phyloP scores from a whole-genome alignment of 306 rosid genomes.

The Acacia acuminata region DNA sequence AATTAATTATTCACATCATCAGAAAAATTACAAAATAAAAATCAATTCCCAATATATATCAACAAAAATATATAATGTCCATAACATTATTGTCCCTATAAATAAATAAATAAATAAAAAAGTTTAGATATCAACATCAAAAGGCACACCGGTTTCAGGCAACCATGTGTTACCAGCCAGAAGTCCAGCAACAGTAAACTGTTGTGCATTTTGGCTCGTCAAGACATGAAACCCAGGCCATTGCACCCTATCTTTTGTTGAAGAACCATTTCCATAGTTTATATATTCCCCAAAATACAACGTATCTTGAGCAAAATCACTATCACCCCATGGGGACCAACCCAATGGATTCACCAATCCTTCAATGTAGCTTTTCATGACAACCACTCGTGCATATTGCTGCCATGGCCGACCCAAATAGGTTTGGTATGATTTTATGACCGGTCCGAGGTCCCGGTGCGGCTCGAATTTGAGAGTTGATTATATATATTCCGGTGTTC shows the following conservation, averaged over 20 bases:
- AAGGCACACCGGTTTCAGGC: slow-evolving; percentile 79
- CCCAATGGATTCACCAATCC: too few species aligned
- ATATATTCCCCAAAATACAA: slow-evolving; percentile 63
- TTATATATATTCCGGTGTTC: too few species aligned
- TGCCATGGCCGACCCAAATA: too few species aligned
- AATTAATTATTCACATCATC: background rate
- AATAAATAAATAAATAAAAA: too few species aligned
- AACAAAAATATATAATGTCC: background rate
- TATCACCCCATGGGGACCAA: too few species aligned
- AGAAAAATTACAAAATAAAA: background rate
- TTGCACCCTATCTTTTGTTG: slow-evolving; percentile 49
- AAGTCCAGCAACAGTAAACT: slow-evolving; percentile 53
- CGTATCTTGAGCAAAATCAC: slow-evolving; percentile 47
- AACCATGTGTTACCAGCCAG: slow-evolving; percentile 77
- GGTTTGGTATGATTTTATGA: too few species aligned
- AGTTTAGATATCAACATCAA: slow-evolving; percentile 41
- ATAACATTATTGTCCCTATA: background rate
- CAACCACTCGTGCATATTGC: too few species aligned
- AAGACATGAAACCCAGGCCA: slow-evolving; percentile 77
- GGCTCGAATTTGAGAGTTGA: too few species aligned
- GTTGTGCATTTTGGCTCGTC: slow-evolving; percentile 42
- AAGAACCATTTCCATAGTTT: slow-evolving; percentile 70
- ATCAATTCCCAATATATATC: background rate
- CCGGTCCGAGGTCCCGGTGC: too few species aligned
- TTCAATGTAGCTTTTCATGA: too few species aligned